These are phyloP conservation scores for Wickerhamiella sergipiensis DNA, from an alignment of 805 yeast species.

Conservation along the genomic window DNA sequence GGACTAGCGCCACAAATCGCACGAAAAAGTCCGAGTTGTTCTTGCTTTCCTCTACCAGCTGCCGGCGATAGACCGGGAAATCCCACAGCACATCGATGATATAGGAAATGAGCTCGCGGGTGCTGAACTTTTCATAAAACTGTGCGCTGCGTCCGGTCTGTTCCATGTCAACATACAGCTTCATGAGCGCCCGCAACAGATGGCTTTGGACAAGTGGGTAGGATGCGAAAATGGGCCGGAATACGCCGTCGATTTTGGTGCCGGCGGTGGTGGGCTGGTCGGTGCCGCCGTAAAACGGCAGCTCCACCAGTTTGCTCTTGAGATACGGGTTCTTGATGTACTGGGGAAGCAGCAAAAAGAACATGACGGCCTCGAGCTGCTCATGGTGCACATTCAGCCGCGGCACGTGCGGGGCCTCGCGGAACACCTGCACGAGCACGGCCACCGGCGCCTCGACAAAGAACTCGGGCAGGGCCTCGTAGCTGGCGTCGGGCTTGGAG, in stretches of 20 bases:
- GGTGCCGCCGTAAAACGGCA: constrained; percentile 53
- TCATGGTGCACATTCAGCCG: constrained; percentile 22
- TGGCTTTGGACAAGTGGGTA: constrained; percentile 50
- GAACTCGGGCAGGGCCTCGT: constrained; percentile 76
- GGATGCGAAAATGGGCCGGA: constrained; percentile 49
- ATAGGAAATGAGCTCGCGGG: constrained; percentile 72
- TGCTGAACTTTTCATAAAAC: constrained; percentile 89
- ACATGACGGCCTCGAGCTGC: constrained; percentile 48
- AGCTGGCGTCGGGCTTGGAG: constrained; percentile 52
- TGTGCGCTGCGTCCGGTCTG: constrained; percentile 92
- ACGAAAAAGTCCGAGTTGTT: constrained; percentile 73
- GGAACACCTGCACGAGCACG: constrained; percentile 43
- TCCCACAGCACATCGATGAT: constrained; percentile 78
- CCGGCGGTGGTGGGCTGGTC: constrained; percentile 34
- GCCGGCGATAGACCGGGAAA: constrained; percentile 49
- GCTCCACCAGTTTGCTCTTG: constrained; percentile 71
- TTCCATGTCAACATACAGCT: constrained; percentile 87
- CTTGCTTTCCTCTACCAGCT: constrained; percentile 53
- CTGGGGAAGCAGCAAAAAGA: constrained; percentile 51
- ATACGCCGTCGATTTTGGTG: constrained; percentile 40
- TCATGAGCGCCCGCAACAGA: constrained; percentile 69
- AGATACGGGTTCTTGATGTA: constrained; percentile 84
- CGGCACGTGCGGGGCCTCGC: constrained; percentile 41
- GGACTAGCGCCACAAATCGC: constrained; percentile 83
- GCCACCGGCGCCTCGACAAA: constrained; percentile 69